Evolutionary conservation across 208 protist species (phyloP).

Genomic region (Trypanosomatidae sp.): DNA sequence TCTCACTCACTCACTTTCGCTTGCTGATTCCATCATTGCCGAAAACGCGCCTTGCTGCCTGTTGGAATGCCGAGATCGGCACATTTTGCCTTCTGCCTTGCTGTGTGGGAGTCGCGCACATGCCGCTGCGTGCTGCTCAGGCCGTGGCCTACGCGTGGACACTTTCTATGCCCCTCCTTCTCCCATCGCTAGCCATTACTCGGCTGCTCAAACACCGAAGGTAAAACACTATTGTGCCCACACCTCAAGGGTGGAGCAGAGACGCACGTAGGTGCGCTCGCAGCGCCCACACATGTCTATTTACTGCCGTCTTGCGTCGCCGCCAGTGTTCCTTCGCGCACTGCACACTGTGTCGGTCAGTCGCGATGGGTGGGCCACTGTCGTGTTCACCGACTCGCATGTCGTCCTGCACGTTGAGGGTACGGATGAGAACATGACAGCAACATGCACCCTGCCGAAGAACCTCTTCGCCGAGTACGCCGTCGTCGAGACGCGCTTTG

Average conservation of each 20-base stretch:
- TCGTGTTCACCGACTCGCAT: slow-evolving; percentile 58
- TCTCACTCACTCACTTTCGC: neutral
- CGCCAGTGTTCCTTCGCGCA: slow-evolving; percentile 58
- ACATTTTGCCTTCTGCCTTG: neutral
- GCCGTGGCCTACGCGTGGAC: neutral
- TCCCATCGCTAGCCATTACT: neutral
- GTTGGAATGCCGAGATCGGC: neutral
- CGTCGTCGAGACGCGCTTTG: slow-evolving; percentile 51
- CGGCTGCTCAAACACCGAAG: neutral
- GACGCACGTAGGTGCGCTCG: neutral
- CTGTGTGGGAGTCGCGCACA: neutral
- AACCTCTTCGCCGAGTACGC: slow-evolving; percentile 79
- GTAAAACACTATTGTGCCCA: neutral
- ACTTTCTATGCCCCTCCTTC: neutral
- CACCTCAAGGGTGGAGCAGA: neutral
- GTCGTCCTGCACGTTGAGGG: slow-evolving; percentile 76
- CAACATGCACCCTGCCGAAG: slow-evolving; percentile 68
- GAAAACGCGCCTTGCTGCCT: neutral
- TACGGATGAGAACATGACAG: slow-evolving; percentile 66
- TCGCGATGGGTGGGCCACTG: slow-evolving; percentile 65
- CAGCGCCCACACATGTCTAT: slow-evolving; percentile 58
- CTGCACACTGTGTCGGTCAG: slow-evolving; percentile 48
- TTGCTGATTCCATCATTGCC: neutral
- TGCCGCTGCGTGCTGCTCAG: neutral
- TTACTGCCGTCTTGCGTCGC: slow-evolving; percentile 57